Conservation (phyloP, 768 basidiomycete genomes). For the Lactarius hatsudake region DNA sequence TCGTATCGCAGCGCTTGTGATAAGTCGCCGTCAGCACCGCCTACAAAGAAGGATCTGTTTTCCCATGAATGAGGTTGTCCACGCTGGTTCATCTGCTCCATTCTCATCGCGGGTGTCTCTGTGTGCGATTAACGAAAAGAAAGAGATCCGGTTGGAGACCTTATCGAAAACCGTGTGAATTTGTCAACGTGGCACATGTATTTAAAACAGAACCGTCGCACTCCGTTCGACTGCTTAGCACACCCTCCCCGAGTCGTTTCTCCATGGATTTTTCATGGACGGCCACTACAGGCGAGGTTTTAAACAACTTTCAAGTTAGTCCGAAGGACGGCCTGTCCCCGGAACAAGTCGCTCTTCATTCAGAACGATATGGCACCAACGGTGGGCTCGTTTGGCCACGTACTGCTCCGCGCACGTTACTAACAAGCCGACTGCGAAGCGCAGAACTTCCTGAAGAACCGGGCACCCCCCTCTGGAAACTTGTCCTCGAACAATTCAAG, state of each 20-base stretch:
- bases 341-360: conserved; percentile 14
- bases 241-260: background rate
- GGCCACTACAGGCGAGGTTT: conserved; percentile 5
- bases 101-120: background rate
- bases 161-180: background rate
- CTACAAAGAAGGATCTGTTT: background rate
- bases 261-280: conserved; percentile 22
- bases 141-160: too few relatives aligned
- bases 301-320: conserved; percentile 8
- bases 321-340: background rate
- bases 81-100: background rate
- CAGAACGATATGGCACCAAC: conserved; percentile 23
- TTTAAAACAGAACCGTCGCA: background rate
- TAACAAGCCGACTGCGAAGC: background rate
- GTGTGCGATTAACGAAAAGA: background rate
- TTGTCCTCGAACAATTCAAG: conserved; percentile 98
- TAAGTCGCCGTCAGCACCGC: background rate
- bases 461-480: conserved; percentile 86
- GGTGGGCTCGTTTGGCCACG: conserved; percentile 13
- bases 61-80: background rate
- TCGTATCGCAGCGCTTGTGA: background rate
- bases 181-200: background rate
- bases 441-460: conserved; percentile 91
- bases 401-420: background rate
- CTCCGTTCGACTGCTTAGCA: background rate